A percentile compares a stretch with the other conserved stretches of the same genome.
phyloP scores from a whole-genome alignment of 148 eudicot genomes.

The Rhododendron ovatum region DNA sequence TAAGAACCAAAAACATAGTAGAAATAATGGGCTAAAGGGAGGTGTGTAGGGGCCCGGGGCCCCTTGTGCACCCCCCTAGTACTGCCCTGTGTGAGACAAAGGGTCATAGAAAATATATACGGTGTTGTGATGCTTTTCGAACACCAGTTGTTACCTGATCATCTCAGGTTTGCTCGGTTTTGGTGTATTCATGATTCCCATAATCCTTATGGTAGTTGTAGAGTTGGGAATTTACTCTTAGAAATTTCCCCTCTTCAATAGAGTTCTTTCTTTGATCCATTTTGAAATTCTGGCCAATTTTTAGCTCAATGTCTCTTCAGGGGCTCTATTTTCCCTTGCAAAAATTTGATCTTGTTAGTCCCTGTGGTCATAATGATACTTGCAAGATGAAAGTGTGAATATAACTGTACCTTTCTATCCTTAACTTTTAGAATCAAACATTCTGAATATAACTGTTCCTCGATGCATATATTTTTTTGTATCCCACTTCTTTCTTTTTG shows the following conservation, averaged over 20 bases:
- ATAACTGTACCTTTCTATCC: not conserved
- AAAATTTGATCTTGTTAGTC: not conserved
- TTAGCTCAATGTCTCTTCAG: not conserved
- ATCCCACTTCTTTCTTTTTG: not conserved
- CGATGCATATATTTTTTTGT: constrained; percentile 1
- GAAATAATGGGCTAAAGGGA: no score
- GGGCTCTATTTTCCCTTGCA: not conserved
- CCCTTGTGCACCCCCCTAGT: no score
- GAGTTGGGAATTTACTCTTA: not conserved
- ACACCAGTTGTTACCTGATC: not conserved
- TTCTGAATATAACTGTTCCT: not conserved
- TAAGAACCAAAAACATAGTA: no score
- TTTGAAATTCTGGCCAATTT: not conserved
- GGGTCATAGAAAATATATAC: not conserved
- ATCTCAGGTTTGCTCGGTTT: not conserved
- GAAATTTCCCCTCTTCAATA: not conserved
- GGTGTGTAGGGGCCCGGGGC: no score
- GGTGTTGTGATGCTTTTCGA: not conserved
- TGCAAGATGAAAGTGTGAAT: not conserved
- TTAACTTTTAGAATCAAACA: not conserved
- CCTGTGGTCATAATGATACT: not conserved
- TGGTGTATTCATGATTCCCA: not conserved
- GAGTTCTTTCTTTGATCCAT: not conserved
- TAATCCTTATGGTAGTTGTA: not conserved
- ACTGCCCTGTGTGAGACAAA: not conserved